Conservation (phyloP, 257 asterid genomes). For the Eustoma russellianum region DNA sequence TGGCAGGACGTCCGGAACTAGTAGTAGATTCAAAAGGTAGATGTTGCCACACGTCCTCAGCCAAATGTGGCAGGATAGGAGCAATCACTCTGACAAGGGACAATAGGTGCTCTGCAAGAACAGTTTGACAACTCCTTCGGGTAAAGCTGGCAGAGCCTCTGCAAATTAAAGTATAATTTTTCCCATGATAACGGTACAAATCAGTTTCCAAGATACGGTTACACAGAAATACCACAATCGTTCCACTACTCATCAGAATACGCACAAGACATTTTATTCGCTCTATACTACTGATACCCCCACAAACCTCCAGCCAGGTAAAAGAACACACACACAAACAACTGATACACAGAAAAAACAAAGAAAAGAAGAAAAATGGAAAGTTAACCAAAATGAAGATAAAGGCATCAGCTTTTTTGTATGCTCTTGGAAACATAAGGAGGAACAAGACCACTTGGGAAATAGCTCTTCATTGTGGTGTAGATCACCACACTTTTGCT, state of each 20-base stretch:
- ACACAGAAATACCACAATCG: background rate
- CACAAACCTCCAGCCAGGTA: no score
- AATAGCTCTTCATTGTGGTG: no score
- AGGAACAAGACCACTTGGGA: no score
- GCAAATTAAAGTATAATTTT: constrained; percentile 4
- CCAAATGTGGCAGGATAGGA: constrained; percentile 93
- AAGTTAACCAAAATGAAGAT: no score
- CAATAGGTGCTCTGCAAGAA: constrained; percentile 69
- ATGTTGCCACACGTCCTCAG: constrained; percentile 96
- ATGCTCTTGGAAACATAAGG: no score
- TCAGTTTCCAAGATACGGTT: background rate
- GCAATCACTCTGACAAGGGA: constrained; percentile 68
- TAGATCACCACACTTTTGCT: no score
- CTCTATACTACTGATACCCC: no score
- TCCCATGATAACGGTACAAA: background rate
- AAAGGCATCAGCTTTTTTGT: no score
- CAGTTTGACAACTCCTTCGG: constrained; percentile 94
- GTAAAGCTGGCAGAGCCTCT: constrained; percentile 80
- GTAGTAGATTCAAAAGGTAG: constrained; percentile 68
- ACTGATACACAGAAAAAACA: no score
- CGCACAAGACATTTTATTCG: background rate
- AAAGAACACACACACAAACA: no score
- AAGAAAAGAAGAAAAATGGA: no score
- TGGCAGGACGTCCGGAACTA: constrained; percentile 49
- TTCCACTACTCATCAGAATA: background rate